Percentiles rank a stretch among this genome's conserved stretches.
These are phyloP conservation scores for Gossypium anomalum DNA, from an alignment of 345 rosid genomes.

Conservation along the genomic window DNA sequence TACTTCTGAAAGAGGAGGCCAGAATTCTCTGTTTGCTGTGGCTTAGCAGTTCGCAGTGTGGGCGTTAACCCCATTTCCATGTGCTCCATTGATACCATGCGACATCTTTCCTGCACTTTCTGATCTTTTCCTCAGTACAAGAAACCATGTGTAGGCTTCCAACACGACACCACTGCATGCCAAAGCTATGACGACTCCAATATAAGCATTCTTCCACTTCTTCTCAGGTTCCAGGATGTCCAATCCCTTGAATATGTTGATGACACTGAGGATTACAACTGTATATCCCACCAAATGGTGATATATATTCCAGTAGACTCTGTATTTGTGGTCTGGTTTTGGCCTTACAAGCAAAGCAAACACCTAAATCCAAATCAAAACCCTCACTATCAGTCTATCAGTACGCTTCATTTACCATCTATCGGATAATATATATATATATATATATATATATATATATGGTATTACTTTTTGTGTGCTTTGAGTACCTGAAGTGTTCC, in stretches of 20 bases:
- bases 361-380: slow-evolving; percentile 33
- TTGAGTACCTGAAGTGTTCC: slow-evolving; percentile 72
- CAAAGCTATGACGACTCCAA: slow-evolving; percentile 35
- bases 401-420: neutral
- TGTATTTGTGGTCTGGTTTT: slow-evolving; percentile 74
- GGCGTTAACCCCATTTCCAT: slow-evolving; percentile 22
- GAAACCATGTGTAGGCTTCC: slow-evolving; percentile 43
- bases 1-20: neutral
- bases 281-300: slow-evolving; percentile 71
- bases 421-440: too few species aligned
- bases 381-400: neutral
- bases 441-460: too few species aligned
- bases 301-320: slow-evolving; percentile 81
- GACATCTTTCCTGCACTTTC: slow-evolving; percentile 24
- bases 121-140: slow-evolving; percentile 40
- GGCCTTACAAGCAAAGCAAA: slow-evolving; percentile 87
- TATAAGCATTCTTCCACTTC: slow-evolving; percentile 78
- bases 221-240: slow-evolving; percentile 55
- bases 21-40: slow-evolving; percentile 18
- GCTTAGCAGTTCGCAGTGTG: slow-evolving; percentile 12
- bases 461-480: neutral
- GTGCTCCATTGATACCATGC: slow-evolving; percentile 27
- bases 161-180: slow-evolving; percentile 30
- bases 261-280: slow-evolving; percentile 47
- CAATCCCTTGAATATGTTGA: slow-evolving; percentile 76